Percentiles rank a stretch among this genome's conserved stretches.
Evolutionary conservation across 805 yeast genomes (phyloP).

Genomic region (Starmerella sp.): DNA sequence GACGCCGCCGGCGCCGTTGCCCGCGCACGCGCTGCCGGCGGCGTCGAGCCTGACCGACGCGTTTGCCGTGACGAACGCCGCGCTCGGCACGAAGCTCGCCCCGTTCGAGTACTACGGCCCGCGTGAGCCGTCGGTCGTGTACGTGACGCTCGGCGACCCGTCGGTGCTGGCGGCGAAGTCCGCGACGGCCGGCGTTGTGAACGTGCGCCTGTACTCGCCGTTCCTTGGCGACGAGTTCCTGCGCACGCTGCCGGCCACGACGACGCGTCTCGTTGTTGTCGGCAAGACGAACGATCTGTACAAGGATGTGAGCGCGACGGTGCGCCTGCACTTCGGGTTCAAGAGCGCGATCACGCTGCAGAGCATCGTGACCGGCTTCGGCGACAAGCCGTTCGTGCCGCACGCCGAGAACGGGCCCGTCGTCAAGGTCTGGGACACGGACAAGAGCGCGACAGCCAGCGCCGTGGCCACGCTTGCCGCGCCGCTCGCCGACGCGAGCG

Average conservation of each 20-base stretch:
- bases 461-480: constrained; percentile 18
- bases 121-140: constrained; percentile 53
- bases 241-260: constrained; percentile 44
- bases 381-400: constrained; percentile 20
- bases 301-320: constrained; percentile 49
- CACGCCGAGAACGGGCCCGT: constrained; percentile 6
- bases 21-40: constrained; percentile 14
- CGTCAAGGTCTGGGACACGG: constrained; percentile 20
- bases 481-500: constrained; percentile 32
- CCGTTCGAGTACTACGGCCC: constrained; percentile 66
- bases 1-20: not conserved
- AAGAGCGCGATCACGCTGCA: constrained; percentile 25
- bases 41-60: constrained; percentile 26
- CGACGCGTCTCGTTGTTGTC: constrained; percentile 54
- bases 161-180: constrained; percentile 41
- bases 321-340: constrained; percentile 22
- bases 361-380: constrained; percentile 47
- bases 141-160: constrained; percentile 65
- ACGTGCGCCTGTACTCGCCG: constrained; percentile 70
- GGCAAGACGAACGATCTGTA: constrained; percentile 44
- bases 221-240: constrained; percentile 56
- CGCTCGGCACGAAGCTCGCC: constrained; percentile 43
- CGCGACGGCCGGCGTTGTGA: constrained; percentile 50
- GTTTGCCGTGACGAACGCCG: constrained; percentile 40
- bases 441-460: constrained; percentile 16